Evolutionary conservation across 371 early-diverging fungal species (phyloP).

Genomic region (Blakeslea trispora): DNA sequence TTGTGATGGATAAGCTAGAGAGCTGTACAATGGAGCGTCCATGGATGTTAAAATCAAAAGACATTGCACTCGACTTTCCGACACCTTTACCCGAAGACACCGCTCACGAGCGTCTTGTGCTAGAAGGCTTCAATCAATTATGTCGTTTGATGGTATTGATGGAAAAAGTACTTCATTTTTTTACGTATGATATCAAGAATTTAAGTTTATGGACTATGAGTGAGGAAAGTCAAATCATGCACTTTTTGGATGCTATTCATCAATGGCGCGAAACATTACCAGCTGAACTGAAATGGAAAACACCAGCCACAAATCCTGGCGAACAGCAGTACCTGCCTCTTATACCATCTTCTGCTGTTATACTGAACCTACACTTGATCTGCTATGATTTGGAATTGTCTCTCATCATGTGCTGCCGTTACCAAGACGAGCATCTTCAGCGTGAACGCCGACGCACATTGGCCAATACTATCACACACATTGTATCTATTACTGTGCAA

Average conservation of each 20-base stretch:
- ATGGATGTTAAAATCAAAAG: constrained; percentile 42
- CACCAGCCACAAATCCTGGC: constrained; percentile 12
- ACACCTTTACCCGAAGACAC: constrained; percentile 46
- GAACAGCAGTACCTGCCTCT: constrained; percentile 15
- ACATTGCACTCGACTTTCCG: constrained; percentile 42
- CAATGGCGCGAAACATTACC: constrained; percentile 44
- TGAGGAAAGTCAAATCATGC: constrained; percentile 41
- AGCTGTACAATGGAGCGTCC: constrained; percentile 48
- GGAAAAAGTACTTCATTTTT: constrained; percentile 43
- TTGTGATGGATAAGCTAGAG: constrained; percentile 48
- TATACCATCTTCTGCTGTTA: constrained; percentile 32
- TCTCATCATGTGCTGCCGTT: constrained; percentile 44
- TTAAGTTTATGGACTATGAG: constrained; percentile 36
- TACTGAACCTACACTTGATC: constrained; percentile 39
- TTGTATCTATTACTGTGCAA: constrained; percentile 39
- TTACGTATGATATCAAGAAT: constrained; percentile 36
- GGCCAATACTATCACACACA: constrained; percentile 45
- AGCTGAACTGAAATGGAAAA: constrained; percentile 34
- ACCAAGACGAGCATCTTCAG: constrained; percentile 41
- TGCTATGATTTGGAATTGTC: constrained; percentile 46
- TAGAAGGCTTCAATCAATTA: constrained; percentile 43
- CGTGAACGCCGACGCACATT: constrained; percentile 37
- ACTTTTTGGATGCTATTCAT: constrained; percentile 34
- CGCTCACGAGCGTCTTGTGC: constrained; percentile 29
- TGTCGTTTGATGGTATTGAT: constrained; percentile 43